Evolutionary conservation across 148 eudicot genomes (phyloP), one percentile per base, ranked within the genome.

Genomic region (Diospyros lotus): DNA sequence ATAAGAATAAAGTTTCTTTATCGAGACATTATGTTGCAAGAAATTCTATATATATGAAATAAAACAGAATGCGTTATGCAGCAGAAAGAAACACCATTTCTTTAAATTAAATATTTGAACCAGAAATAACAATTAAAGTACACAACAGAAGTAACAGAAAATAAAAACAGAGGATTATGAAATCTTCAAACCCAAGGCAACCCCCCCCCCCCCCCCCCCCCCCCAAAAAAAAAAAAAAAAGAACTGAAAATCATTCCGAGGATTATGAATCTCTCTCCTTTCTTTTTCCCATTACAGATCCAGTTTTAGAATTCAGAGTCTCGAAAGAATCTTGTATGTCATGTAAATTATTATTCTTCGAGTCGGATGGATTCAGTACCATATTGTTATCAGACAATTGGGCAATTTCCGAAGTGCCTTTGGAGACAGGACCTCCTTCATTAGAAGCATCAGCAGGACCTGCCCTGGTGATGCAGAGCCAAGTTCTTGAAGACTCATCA

Each of bases 401-500:
- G 41, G 61, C 73, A 60, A 1, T 44, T 46, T 54, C 73, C 43
- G 75, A 63, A 76, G 66, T 55, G 13, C 46, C 38, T 40, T 15
- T 43, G 68, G 40, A 53, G 38, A 1, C 64, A 48, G n/a, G 0
- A 44, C 3, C 55, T 66, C 3, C 55, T 66, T 50, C 75, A 69
- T 38, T 43, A 48, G 64, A 70, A 67, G 72, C 64, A 77, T 80
- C 76, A 77, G 44, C 17, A 54, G 75, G 72, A 66, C 68, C 77
- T 43, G 77, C 68, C 66, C 90, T 82, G 3, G 87, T 80, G 51
- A 87, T 71, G 74, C 98, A 93, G 65, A 93, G 89, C 98, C 98
- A 93, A 41, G 71, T 86, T 82, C 95, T 87, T 44, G 78, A 85
- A 66, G 80, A 71, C 82, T 87, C 89, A 14, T 86, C 86, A 14